Conservation (phyloP, 768 basidiomycete genomes). For the Mycena galopus region DNA sequence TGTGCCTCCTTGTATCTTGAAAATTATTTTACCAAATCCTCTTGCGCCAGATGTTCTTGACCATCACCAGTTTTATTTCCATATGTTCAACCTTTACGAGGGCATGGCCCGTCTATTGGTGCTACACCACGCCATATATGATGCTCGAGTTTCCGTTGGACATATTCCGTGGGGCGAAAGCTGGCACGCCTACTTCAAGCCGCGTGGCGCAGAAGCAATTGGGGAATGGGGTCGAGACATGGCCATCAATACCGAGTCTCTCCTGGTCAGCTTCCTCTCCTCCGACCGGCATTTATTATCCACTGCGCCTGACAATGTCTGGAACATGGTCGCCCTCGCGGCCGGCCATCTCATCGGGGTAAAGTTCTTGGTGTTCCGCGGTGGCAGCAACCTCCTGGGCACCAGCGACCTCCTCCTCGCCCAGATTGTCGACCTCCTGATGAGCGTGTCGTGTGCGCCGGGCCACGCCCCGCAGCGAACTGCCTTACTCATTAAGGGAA, state of each 20-base stretch:
- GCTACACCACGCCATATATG: slow-evolving; percentile 48
- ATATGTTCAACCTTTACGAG: slow-evolving; percentile 52
- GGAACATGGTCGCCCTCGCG: slow-evolving; percentile 56
- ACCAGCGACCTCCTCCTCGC: slow-evolving; percentile 49
- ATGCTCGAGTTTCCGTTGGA: slow-evolving; percentile 36
- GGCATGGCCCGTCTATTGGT: slow-evolving; percentile 51
- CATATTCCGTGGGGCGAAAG: slow-evolving; percentile 16
- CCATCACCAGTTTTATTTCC: slow-evolving; percentile 54
- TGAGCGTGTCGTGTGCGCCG: slow-evolving; percentile 44
- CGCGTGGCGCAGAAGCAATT: slow-evolving; percentile 51
- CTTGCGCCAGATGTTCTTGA: slow-evolving; percentile 50
- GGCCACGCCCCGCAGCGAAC: slow-evolving; percentile 47
- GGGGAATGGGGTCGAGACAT: slow-evolving; percentile 55
- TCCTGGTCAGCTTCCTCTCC: slow-evolving; percentile 47
- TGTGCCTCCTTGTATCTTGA: background rate
- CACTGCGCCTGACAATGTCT: slow-evolving; percentile 55
- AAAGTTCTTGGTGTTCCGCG: slow-evolving; percentile 51
- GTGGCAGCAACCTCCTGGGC: slow-evolving; percentile 46
- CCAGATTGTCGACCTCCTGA: slow-evolving; percentile 43
- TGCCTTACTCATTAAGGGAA: slow-evolving; percentile 30
- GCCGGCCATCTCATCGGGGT: slow-evolving; percentile 52
- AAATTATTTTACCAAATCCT: background rate
- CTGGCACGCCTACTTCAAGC: slow-evolving; percentile 45
- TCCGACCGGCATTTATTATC: slow-evolving; percentile 47
- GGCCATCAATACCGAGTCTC: slow-evolving; percentile 48